Evolutionary conservation across 495 filamentous ascomycete species (phyloP), one percentile per base, ranked within the genome.

Genomic region (Aspergillus coremiiformis): DNA sequence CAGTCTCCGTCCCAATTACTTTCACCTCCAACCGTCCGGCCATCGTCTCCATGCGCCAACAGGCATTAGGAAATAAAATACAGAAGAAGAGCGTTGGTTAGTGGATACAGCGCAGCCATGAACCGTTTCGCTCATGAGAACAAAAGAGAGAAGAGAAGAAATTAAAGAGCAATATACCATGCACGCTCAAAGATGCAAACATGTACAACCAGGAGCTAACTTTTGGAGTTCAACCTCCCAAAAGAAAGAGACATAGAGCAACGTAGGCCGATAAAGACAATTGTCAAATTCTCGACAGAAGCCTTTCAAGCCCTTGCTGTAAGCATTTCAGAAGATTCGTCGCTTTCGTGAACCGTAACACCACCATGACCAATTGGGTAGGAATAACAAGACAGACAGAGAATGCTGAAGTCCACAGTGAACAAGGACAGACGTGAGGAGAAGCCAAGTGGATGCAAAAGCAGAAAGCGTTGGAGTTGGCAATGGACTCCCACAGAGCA

Each of bases 291-390:
- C 47, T 44, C 27, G 50, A 30, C 27, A 7, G 3, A 41, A 47
- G 52, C 51, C 59, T 59, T 39, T 54, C 43, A 60, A 56, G 62
- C 51, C 44, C 39, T 44, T 52, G 55, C 53, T 55, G 56, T 52
- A 58, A 49, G 51, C 52, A 48, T 60, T 59, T 58, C 47, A 68
- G 58, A 65, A 68, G 67, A 70, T 70, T 71, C 71, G 66, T 73
- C 66, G 66, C 67, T 65, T 68, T 74, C 71, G 65, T 74, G 58
- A 71, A 66, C 69, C 67, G 63, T 72, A 61, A 68, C 64, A 65
- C 65, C 65, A 62, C 62, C 56, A 41, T 60, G 26, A 56, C 52
- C 39, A 54, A 32, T 56, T 46, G 52, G 54, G 52, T 52, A 57
- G 33, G 43, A 56, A 55, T 30, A 45, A 41, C 19, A 26, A 49